A percentile compares a stretch with the other conserved stretches of the same genome.
Evolutionary conservation across 257 asterid species (phyloP).

Genomic region (Misopates orontium): DNA sequence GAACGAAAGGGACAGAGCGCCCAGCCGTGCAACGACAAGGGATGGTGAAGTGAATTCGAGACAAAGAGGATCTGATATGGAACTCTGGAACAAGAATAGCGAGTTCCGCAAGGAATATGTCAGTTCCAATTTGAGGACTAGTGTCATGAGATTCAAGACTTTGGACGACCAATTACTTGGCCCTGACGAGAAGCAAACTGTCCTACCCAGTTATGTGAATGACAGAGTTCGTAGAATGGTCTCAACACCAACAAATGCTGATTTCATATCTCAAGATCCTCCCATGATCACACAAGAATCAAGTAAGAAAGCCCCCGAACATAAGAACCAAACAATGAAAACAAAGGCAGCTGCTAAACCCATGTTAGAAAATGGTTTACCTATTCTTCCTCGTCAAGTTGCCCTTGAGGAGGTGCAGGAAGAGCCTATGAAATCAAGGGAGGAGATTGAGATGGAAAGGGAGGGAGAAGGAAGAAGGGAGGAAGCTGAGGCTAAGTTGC

Average conservation of each 20-base stretch:
- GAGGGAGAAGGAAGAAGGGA: conserved; percentile 57
- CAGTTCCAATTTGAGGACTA: conserved; percentile 60
- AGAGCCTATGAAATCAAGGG: conserved; percentile 43
- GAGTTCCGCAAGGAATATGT: conserved; percentile 74
- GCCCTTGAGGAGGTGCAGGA: conserved; percentile 32
- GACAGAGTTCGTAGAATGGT: conserved; percentile 41
- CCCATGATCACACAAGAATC: conserved; percentile 28
- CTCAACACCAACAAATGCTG: conserved; percentile 34
- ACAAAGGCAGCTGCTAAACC: conserved; percentile 28
- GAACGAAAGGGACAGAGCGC: no score
- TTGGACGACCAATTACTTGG: conserved; percentile 88
- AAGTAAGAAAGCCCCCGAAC: conserved; percentile 33
- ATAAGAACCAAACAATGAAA: conserved; percentile 32
- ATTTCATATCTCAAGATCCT: conserved; percentile 32
- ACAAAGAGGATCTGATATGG: no score
- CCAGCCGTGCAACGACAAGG: no score
- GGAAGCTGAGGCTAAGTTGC: conserved; percentile 59
- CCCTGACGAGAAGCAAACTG: conserved; percentile 70
- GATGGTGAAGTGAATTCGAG: no score
- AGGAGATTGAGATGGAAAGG: conserved; percentile 57
- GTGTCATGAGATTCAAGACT: conserved; percentile 77
- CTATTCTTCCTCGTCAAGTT: conserved; percentile 31
- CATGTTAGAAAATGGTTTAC: conserved; percentile 32
- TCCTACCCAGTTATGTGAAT: conserved; percentile 45
- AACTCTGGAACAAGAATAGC: conserved; percentile 62